Percentiles rank a stretch among this genome's conserved stretches.
Evolutionary conservation across 345 rosid genomes (phyloP).

Genomic region (Cardiospermum halicacabum): DNA sequence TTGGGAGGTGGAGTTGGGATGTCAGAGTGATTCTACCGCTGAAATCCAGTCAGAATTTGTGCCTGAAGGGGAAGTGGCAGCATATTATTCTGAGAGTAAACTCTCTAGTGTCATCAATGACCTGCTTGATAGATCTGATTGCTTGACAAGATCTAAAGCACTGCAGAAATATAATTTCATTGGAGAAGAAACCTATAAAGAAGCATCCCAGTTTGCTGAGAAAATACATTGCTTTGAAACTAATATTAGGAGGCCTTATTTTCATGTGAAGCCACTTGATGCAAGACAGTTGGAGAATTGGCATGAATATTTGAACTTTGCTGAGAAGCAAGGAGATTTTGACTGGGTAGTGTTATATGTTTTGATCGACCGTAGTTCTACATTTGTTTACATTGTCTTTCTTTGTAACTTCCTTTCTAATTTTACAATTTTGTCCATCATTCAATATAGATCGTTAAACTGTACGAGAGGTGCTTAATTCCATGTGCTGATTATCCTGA

Average conservation of each 20-base stretch:
- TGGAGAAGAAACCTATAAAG: conserved; percentile 55
- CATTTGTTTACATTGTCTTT: background rate
- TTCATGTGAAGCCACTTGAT: conserved; percentile 71
- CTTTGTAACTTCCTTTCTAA: conserved; percentile 5
- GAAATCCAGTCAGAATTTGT: conserved; percentile 34
- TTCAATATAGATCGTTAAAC: conserved; percentile 60
- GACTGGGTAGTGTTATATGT: conserved; percentile 64
- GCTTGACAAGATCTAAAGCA: conserved; percentile 41
- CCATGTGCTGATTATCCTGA: conserved; percentile 82
- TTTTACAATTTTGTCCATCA: conserved; percentile 1
- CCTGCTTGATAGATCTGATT: conserved; percentile 56
- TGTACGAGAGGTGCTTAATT: conserved; percentile 85
- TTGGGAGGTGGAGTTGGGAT: conserved; percentile 54
- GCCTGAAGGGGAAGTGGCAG: conserved; percentile 37
- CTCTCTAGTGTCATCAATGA: conserved; percentile 46
- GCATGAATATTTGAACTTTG: conserved; percentile 81
- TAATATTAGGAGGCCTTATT: conserved; percentile 62
- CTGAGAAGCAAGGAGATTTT: conserved; percentile 69
- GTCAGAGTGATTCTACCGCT: conserved; percentile 20
- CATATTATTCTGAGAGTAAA: conserved; percentile 38
- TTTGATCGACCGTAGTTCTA: conserved; percentile 11
- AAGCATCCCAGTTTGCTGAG: conserved; percentile 44
- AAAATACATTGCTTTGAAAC: conserved; percentile 60
- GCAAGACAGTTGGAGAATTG: conserved; percentile 62
- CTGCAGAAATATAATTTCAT: conserved; percentile 47